Percentiles rank a stretch among this genome's conserved stretches.
These are phyloP conservation scores for Sporisorium graminicola DNA, from an alignment of 1,284 basidiomycete genomes.

Conservation along the genomic window DNA sequence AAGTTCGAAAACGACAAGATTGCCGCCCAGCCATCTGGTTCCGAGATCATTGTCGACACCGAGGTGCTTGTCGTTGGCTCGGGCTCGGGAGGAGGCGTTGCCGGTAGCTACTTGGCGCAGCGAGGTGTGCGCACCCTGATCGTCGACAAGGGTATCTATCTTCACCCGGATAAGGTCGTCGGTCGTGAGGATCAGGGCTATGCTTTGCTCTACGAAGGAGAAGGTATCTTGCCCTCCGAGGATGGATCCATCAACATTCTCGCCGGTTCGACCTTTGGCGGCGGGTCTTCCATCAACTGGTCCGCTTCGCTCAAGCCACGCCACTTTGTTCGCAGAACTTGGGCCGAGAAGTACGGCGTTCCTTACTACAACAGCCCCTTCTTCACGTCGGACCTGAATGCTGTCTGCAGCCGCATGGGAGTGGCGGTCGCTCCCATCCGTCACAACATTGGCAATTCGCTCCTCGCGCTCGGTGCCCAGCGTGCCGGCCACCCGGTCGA, in stretches of 20 bases:
- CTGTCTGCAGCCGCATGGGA: constrained; percentile 70
- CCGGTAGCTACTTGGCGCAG: constrained; percentile 67
- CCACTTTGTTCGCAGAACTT: constrained; percentile 70
- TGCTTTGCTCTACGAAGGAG: constrained; percentile 69
- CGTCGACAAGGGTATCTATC: constrained; percentile 72
- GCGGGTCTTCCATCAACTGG: constrained; percentile 73
- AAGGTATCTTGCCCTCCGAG: constrained; percentile 70
- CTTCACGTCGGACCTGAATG: constrained; percentile 70
- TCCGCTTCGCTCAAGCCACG: constrained; percentile 71
- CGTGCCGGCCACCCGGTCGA: constrained; percentile 68
- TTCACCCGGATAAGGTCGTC: constrained; percentile 67
- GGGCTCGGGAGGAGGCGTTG: constrained; percentile 71
- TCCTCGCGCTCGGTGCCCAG: constrained; percentile 67
- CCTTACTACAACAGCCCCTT: constrained; percentile 68
- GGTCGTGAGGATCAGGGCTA: constrained; percentile 69
- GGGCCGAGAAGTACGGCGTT: constrained; percentile 70
- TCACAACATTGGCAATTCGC: constrained; percentile 70
- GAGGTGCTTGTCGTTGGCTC: constrained; percentile 71
- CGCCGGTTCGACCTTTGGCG: constrained; percentile 71
- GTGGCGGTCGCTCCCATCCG: constrained; percentile 67
- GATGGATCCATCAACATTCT: constrained; percentile 70
- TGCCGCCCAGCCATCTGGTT: constrained; percentile 43
- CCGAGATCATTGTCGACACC: constrained; percentile 61
- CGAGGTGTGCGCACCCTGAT: constrained; percentile 70
- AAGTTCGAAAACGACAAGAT: constrained; percentile 66